A percentile compares a stretch with the other conserved stretches of the same genome.
Evolutionary conservation across 192 early-diverging fungal species (phyloP).

Genomic region (Spizellomyces sp.): DNA sequence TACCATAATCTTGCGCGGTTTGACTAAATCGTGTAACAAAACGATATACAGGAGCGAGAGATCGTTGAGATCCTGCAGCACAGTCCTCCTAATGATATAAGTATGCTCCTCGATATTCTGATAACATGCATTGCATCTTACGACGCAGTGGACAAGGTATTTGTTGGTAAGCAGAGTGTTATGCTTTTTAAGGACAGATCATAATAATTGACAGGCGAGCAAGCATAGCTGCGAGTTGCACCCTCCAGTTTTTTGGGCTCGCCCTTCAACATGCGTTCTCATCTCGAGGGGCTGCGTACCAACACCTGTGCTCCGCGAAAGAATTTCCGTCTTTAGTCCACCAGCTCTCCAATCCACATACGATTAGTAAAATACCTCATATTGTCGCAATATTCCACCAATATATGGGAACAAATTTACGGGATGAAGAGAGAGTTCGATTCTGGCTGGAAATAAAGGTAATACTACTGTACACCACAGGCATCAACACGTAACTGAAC

Average conservation of each 20-base stretch:
- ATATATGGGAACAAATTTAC: slow-evolving; percentile 30
- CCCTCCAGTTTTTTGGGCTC: slow-evolving; percentile 25
- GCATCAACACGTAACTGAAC: too few relatives aligned
- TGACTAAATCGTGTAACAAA: too few relatives aligned
- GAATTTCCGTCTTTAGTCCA: slow-evolving; percentile 34
- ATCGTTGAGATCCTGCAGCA: slow-evolving; percentile 29
- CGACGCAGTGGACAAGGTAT: too few relatives aligned
- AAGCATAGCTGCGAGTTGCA: neutral
- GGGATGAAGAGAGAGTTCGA: slow-evolving; percentile 36
- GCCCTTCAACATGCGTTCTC: slow-evolving; percentile 23
- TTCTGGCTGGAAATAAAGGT: slow-evolving; percentile 38
- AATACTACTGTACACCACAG: too few relatives aligned
- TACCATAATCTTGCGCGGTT: too few relatives aligned
- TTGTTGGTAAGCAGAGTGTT: too few relatives aligned
- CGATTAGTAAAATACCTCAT: slow-evolving; percentile 26
- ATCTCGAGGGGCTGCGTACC: slow-evolving; percentile 26
- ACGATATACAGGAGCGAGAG: slow-evolving; percentile 15
- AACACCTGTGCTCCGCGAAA: slow-evolving; percentile 20
- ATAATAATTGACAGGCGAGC: too few relatives aligned
- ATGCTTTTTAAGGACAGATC: too few relatives aligned
- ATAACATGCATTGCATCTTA: neutral
- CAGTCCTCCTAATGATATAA: slow-evolving; percentile 39
- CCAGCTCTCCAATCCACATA: slow-evolving; percentile 14
- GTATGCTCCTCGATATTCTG: slow-evolving; percentile 35
- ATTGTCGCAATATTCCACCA: slow-evolving; percentile 36